Percentiles rank a stretch among this genome's conserved stretches.
Evolutionary conservation across 176 grass and related monocot species (phyloP).

Genomic region (Canna indica): DNA sequence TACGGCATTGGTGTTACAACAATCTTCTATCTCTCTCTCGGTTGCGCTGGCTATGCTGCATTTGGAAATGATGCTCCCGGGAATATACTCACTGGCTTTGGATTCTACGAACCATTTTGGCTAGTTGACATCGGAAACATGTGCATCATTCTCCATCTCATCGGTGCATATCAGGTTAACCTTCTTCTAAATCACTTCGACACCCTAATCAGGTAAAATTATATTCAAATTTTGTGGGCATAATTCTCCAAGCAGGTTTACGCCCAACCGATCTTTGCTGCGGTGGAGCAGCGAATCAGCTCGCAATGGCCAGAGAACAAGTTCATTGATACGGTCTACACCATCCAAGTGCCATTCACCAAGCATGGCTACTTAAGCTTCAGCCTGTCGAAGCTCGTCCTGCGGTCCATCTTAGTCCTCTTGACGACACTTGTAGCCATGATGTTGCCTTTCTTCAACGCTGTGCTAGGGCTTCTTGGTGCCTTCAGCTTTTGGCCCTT

Average conservation of each 20-base stretch:
- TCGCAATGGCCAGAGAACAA: constrained; percentile 73
- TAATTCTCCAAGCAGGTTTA: constrained; percentile 43
- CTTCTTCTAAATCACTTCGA: no score
- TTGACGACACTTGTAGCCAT: constrained; percentile 81
- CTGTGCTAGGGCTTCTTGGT: constrained; percentile 78
- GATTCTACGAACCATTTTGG: constrained; percentile 92
- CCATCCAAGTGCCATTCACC: not conserved
- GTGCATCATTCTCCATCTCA: constrained; percentile 86
- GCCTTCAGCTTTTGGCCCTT: constrained; percentile 90
- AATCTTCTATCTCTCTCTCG: constrained; percentile 75
- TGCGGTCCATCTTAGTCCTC: constrained; percentile 71
- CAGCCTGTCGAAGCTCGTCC: constrained; percentile 60
- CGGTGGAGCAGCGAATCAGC: constrained; percentile 52
- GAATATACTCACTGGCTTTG: constrained; percentile 61
- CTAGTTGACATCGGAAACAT: constrained; percentile 85
- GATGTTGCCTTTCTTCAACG: constrained; percentile 89
- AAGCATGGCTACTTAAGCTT: constrained; percentile 27
- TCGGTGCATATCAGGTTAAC: constrained; percentile 80
- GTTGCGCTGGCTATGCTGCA: constrained; percentile 67
- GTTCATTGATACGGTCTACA: constrained; percentile 66
- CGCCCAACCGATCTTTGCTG: constrained; percentile 75
- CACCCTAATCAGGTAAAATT: no score
- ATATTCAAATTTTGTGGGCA: no score
- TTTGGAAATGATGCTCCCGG: constrained; percentile 71
- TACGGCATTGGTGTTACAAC: constrained; percentile 57